phyloP scores from a whole-genome alignment of 352 stramenopile genomes.

The Pythium grandisporangium region DNA sequence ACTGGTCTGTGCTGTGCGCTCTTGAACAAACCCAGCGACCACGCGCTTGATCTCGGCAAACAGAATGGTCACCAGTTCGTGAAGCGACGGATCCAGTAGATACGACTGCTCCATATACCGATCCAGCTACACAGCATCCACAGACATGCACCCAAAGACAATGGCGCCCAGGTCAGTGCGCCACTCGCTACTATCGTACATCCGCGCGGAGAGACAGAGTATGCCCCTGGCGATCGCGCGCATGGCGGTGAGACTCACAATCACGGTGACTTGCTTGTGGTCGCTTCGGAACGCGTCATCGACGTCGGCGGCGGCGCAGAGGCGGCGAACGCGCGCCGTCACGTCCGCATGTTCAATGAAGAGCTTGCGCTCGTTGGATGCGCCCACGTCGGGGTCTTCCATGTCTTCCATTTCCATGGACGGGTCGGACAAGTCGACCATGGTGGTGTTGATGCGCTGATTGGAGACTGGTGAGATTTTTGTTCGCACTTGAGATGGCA shows the following conservation, averaged over 20 bases:
- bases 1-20: conserved; percentile 5
- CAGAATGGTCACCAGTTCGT: conserved; percentile 54
- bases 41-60: conserved; percentile 57
- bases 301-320: conserved; percentile 24
- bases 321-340: conserved; percentile 20
- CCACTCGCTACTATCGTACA: too few species aligned
- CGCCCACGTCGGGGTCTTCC: too few species aligned
- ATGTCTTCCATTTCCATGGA: background rate
- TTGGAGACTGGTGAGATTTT: too few species aligned
- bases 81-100: conserved; percentile 85
- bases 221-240: too few species aligned
- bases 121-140: conserved; percentile 33
- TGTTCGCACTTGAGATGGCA: too few species aligned
- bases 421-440: too few species aligned
- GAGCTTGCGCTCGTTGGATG: conserved; percentile 29
- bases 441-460: too few species aligned
- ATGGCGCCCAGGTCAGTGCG: background rate
- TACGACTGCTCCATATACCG: conserved; percentile 87
- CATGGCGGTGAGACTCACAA: conserved; percentile 46
- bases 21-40: conserved; percentile 27
- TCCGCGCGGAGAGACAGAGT: too few species aligned
- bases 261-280: conserved; percentile 30
- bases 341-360: conserved; percentile 57
- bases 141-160: conserved; percentile 3
- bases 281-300: conserved; percentile 28